Evolutionary conservation across 352 stramenopile species (phyloP).

Genomic region (Globisporangium echinulatum): DNA sequence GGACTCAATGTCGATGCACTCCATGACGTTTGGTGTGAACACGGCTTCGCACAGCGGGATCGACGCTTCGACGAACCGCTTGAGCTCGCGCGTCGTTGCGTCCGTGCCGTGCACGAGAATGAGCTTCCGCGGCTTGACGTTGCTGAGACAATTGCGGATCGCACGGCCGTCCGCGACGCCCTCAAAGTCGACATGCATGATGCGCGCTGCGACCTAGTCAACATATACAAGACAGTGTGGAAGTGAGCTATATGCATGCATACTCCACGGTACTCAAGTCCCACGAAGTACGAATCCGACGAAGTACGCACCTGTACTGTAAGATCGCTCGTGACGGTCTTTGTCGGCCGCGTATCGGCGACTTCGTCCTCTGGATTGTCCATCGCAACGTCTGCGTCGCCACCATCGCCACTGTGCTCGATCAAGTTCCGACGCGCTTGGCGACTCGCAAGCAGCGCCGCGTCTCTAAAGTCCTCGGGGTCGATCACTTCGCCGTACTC

Average conservation of each 20-base stretch:
- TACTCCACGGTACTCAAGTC: no score
- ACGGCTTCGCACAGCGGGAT: constrained; percentile 83
- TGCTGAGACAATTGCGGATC: constrained; percentile 85
- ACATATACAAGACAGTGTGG: background rate
- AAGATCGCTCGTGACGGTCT: constrained; percentile 69
- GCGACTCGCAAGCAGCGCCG: constrained; percentile 50
- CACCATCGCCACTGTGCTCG: constrained; percentile 20
- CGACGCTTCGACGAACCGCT: constrained; percentile 76
- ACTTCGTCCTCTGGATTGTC: constrained; percentile 54
- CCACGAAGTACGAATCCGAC: no score
- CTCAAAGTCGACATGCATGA: constrained; percentile 81
- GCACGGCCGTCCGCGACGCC: constrained; percentile 76
- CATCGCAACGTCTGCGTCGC: constrained; percentile 65
- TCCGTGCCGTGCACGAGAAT: constrained; percentile 84
- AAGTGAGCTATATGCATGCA: background rate
- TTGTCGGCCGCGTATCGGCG: constrained; percentile 68
- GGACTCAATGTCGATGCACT: constrained; percentile 88
- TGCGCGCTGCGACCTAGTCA: constrained; percentile 59
- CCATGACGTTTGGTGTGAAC: constrained; percentile 82
- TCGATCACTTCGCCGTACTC: constrained; percentile 88
- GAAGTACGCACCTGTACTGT: constrained; percentile 38
- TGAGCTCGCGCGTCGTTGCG: constrained; percentile 71
- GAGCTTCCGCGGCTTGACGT: constrained; percentile 86
- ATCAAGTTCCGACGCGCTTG: constrained; percentile 58
- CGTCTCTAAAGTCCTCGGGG: constrained; percentile 80